Conservation (phyloP, 2,329 filamentous ascomycete genomes). For the Coniochaeta ligniaria region DNA sequence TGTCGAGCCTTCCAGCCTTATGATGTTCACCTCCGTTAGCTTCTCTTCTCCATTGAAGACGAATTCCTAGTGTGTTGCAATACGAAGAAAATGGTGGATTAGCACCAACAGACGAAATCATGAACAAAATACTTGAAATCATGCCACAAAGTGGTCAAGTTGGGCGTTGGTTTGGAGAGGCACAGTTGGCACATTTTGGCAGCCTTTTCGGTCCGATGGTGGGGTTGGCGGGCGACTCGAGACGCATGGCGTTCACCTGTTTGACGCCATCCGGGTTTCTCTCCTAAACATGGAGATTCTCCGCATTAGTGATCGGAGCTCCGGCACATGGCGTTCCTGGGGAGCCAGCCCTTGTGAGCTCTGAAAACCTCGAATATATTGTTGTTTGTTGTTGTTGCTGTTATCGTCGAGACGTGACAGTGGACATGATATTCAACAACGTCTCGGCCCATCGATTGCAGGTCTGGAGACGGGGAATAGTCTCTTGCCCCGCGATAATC, state of each 20-base stretch:
- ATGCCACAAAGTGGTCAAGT: not conserved
- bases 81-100: no score
- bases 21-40: not conserved
- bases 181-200: not conserved
- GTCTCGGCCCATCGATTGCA: not conserved
- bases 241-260: not conserved
- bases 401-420: not conserved
- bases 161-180: not conserved
- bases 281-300: slow-evolving; percentile 6
- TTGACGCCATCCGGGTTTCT: not conserved
- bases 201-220: slow-evolving; percentile 20
- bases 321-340: not conserved
- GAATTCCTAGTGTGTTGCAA: not conserved
- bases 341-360: not conserved
- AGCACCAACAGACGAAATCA: no score
- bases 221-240: slow-evolving; percentile 7
- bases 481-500: not conserved
- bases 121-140: not conserved
- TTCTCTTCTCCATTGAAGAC: not conserved
- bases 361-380: not conserved
- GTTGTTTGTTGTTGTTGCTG: no score
- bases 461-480: not conserved
- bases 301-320: slow-evolving; percentile 11
- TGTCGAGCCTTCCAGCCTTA: not conserved
- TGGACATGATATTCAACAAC: not conserved